Conservation (phyloP, 805 yeast genomes). For the Zygotorulaspora danielsina region DNA sequence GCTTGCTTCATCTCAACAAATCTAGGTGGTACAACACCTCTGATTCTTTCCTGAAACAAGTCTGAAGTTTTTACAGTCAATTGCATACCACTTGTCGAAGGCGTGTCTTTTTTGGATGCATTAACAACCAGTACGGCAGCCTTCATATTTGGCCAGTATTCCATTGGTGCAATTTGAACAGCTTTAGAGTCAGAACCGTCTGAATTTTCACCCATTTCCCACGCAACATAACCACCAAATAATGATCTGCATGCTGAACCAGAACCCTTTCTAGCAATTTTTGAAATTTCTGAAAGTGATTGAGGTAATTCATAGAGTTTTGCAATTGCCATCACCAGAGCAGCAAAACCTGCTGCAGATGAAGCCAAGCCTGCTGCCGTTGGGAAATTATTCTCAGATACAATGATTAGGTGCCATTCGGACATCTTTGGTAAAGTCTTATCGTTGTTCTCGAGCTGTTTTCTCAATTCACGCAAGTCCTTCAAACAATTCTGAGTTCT, state of each 20-base stretch:
- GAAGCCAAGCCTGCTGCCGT: constrained; percentile 99
- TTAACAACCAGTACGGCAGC: constrained; percentile 91
- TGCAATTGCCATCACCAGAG: constrained; percentile 86
- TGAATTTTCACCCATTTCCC: constrained; percentile 84
- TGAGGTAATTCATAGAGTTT: constrained; percentile 81
- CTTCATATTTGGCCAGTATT: constrained; percentile 89
- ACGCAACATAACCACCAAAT: constrained; percentile 96
- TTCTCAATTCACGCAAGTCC: constrained; percentile 69
- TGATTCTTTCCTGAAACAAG: constrained; percentile 74
- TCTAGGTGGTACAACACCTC: constrained; percentile 79
- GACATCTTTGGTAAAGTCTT: constrained; percentile 56
- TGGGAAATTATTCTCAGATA: constrained; percentile 94
- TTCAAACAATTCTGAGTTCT: constrained; percentile 67
- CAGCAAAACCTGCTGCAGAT: constrained; percentile 98
- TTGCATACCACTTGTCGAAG: constrained; percentile 97
- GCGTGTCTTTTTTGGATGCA: constrained; percentile 90
- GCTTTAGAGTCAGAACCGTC: constrained; percentile 95
- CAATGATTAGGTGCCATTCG: constrained; percentile 66
- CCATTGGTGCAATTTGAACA: constrained; percentile 77
- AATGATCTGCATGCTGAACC: constrained; percentile 98
- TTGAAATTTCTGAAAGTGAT: constrained; percentile 76
- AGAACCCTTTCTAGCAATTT: constrained; percentile 95
- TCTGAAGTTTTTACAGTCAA: constrained; percentile 85
- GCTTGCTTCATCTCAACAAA: constrained; percentile 77
- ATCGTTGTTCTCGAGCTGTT: constrained; percentile 52